Conservation (phyloP, 2,329 filamentous ascomycete genomes). For the Fusarium napiforme region DNA sequence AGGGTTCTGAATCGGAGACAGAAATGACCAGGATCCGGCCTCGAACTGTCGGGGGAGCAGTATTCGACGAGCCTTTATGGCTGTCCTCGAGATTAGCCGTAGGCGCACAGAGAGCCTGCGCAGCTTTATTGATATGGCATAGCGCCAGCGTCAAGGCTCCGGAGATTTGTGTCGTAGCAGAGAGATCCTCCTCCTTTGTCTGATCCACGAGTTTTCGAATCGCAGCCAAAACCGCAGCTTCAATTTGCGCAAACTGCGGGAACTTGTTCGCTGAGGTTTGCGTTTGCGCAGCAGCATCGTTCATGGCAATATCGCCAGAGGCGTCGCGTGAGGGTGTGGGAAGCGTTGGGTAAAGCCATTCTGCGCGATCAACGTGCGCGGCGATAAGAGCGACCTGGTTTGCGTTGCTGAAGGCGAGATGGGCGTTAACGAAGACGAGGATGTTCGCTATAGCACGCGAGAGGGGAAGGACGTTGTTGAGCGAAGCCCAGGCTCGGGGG, state of each 20-base stretch:
- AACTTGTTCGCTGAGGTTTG: slow-evolving; percentile 82
- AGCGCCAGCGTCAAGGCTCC: slow-evolving; percentile 92
- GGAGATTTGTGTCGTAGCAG: slow-evolving; percentile 85
- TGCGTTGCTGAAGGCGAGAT: slow-evolving; percentile 91
- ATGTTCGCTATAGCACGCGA: slow-evolving; percentile 87
- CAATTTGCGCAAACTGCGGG: slow-evolving; percentile 88
- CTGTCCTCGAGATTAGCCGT: slow-evolving; percentile 56
- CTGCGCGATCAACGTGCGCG: slow-evolving; percentile 84
- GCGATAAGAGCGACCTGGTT: slow-evolving; percentile 94
- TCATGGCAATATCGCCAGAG: slow-evolving; percentile 70
- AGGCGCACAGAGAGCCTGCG: slow-evolving; percentile 70
- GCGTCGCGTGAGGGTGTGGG: slow-evolving; percentile 47
- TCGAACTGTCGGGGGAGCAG: slow-evolving; percentile 48
- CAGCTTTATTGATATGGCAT: slow-evolving; percentile 87
- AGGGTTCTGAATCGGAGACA: slow-evolving; percentile 84
- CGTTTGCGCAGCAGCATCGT: slow-evolving; percentile 51
- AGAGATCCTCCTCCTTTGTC: slow-evolving; percentile 73
- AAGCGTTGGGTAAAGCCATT: slow-evolving; percentile 84
- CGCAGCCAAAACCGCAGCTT: slow-evolving; percentile 80
- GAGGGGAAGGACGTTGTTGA: slow-evolving; percentile 79
- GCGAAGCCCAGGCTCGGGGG: slow-evolving; percentile 88
- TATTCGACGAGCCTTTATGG: slow-evolving; percentile 47
- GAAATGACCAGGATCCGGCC: slow-evolving; percentile 87
- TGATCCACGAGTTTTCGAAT: slow-evolving; percentile 77
- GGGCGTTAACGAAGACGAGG: slow-evolving; percentile 96